Evolutionary conservation across 2,329 filamentous ascomycete genomes (phyloP), one percentile per base, ranked within the genome.

Genomic region (Lomentospora prolificans): DNA sequence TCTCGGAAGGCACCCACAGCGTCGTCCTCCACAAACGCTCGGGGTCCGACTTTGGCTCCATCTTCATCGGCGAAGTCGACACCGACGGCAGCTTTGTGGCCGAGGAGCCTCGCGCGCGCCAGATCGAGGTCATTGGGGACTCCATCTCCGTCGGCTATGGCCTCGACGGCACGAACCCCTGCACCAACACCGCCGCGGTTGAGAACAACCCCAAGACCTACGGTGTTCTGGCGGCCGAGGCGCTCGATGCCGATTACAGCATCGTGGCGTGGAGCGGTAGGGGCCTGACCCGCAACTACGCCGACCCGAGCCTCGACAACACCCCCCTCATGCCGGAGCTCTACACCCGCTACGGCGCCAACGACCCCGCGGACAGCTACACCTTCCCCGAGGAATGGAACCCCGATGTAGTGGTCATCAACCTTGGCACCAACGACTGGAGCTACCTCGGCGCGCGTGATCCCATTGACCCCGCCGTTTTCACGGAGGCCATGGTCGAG

Each of bases 141-240:
- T 74, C 71, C 24, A 75, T 75, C 59, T 70, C 65, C 2, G 72
- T 73, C 3, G 72, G 71, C 3, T 75, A 75, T 57, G 72, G 72
- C 2, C 65, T 74, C 12, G 71, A 72, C 55, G 72, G 70, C 41
- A 61, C 62, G 4, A 59, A 65, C 17, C 72, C 72, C 8, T 75
- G 72, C 60, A 63, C 63, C 3, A 70, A 75, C 62, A 66, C 64
- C 2, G 70, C 72, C 3, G 62, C 63, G 4, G 56, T 73, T 2
- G 67, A 73, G 57, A 63, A 73, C 58, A 71, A 70, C 39, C 66
- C 69, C 12, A 66, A 67, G 56, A 74, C 72, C 3, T 75, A 74
- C 55, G 71, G 69, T n/a, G 72, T 68, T 1, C 64, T 74, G 1
- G 68, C 72, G 0, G 72, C 72, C n/a, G 61, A 63, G 5, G 65